Evolutionary conservation across 2,329 filamentous ascomycete genomes (phyloP), one percentile per base, ranked within the genome.

Genomic region (Biscogniauxia sp.): DNA sequence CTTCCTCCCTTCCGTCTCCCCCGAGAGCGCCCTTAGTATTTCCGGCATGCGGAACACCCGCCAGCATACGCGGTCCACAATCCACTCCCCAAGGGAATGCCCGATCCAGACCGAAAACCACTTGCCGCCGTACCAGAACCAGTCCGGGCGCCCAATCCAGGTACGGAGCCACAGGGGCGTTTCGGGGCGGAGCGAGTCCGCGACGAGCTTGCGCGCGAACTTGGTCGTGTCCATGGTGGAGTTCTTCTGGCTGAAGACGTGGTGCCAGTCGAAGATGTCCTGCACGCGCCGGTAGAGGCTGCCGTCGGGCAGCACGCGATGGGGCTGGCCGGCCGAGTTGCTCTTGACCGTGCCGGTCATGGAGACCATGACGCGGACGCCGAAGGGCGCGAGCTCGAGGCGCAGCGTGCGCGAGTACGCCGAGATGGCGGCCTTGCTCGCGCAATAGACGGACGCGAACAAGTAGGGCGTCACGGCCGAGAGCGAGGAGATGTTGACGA

Each of bases 361-460:
- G 68, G 80, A 80, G 19, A 84, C 78, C 78, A 84, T 84, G 71
- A 86, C 83, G 64, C 83, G 80, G 9, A 86, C 82, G 65, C 77
- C 77, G 53, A 84, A 81, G 0, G 82, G 83, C 52, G 76, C 75
- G 50, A 86, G 75, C 66, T 86, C 84, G 55, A 82, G 72, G 23
- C 84, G 81, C 28, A 86, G 73, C 0, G 78, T 79, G 60, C 82
- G 82, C 53, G 81, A 83, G 74, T 84, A 85, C 2, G 77, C 74
- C 59, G 78, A 77, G 41, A 86, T 73, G 55, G 84, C 83, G 56
- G 78, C 82, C 76, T 86, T 86, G 68, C 76, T 78, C n/a, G 83
- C 82, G 64, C 79, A 79, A 75, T 85, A 86, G 61, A 80, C 77
- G 56, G 79, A 75, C 20, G 79, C 81, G 66, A 85, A 86, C 51